Base-by-base conservation (phyloP, 768 basidiomycete genomes). In the Pholiota conissans region DNA sequence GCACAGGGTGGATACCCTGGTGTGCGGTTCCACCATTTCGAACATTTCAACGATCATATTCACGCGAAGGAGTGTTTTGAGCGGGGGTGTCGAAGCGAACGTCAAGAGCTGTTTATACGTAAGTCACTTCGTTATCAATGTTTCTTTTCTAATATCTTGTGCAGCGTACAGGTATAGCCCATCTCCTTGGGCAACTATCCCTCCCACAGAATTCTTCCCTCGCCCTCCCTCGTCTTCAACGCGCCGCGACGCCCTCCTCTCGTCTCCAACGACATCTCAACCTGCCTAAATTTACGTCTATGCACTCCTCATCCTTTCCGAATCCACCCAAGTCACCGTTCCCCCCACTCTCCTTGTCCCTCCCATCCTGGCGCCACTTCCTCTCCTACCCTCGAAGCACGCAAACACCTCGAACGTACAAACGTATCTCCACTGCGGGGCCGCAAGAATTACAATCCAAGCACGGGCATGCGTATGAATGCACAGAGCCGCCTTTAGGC, bases 21-120 rank as follows among this genome's bases (percentile, higher is more conserved):
- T n/a, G 92, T 91, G 0, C 98, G 96, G 95, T 97, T 95, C 74
- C 81, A 88, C 24, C 80, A 96, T 59, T 97, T 97, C 67, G 95
- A 98, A 73, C 86, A 84, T 45, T 93, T 91, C 60, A 86, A 86
- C 22, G 93, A 98, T 68, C 50, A 80, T 0, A 62, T 71, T 0
- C 84, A 88, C 40, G 95, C 95, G 1, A 84, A 76, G 60, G 91
- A 93, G 26, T 95, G 93, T 69, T 97, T 94, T 66, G 89, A 93
- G 62, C 82, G 90, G 6, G n/a, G 95, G 95, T 1, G 81, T 85
- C 46, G 85, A 85, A 63, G 75, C 80, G 24, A 84, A 82, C 29
- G 91, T 93, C 45, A 90, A 88, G 61, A 86, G 86, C 49, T 94
- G 90, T 70, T 77, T 87, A 56, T 95, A 96, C 69, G 92, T 90